A percentile compares a stretch with the other conserved stretches of the same genome.
phyloP scores from a whole-genome alignment of 495 filamentous ascomycete species.

The Trichoderma erinaceum region DNA sequence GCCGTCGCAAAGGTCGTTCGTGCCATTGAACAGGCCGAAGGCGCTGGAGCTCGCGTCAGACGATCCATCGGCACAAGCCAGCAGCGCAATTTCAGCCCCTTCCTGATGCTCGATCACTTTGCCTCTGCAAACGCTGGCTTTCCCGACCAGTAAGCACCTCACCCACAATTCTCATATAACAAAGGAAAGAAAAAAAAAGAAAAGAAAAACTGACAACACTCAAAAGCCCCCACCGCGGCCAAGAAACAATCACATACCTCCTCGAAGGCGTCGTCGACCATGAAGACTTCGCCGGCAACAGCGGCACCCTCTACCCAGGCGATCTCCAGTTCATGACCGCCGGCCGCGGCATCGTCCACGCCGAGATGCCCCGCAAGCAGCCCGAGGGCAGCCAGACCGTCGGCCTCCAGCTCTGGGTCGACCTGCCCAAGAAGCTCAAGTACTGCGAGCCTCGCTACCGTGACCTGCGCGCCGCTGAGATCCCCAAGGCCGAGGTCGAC shows the following conservation, averaged over 20 bases:
- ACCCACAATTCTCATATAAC: not conserved
- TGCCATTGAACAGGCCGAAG: constrained; percentile 82
- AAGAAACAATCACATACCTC: constrained; percentile 88
- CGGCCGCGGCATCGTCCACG: constrained; percentile 86
- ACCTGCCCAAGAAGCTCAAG: constrained; percentile 77
- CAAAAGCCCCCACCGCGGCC: constrained; percentile 36
- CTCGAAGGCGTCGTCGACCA: constrained; percentile 81
- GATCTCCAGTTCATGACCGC: constrained; percentile 98
- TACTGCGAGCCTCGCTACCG: constrained; percentile 86
- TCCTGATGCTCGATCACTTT: constrained; percentile 98
- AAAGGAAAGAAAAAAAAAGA: not conserved
- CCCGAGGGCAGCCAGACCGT: constrained; percentile 70
- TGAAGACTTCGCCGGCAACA: constrained; percentile 90
- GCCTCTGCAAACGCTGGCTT: constrained; percentile 71
- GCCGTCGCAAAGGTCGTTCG: constrained; percentile 75
- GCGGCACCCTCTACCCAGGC: constrained; percentile 75
- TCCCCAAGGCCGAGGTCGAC: constrained; percentile 63
- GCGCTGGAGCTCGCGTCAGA: constrained; percentile 80
- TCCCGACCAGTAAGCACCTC: constrained; percentile 58
- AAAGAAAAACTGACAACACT: constrained; percentile 13
- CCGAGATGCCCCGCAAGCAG: constrained; percentile 89
- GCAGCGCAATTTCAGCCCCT: constrained; percentile 82
- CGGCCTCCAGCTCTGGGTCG: constrained; percentile 93
- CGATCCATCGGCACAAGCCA: constrained; percentile 81
- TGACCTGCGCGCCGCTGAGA: constrained; percentile 69